Percentiles rank a stretch among this genome's conserved stretches.
phyloP scores from a whole-genome alignment of 2,329 filamentous ascomycete genomes.

The Gaeumannomyces tritici region DNA sequence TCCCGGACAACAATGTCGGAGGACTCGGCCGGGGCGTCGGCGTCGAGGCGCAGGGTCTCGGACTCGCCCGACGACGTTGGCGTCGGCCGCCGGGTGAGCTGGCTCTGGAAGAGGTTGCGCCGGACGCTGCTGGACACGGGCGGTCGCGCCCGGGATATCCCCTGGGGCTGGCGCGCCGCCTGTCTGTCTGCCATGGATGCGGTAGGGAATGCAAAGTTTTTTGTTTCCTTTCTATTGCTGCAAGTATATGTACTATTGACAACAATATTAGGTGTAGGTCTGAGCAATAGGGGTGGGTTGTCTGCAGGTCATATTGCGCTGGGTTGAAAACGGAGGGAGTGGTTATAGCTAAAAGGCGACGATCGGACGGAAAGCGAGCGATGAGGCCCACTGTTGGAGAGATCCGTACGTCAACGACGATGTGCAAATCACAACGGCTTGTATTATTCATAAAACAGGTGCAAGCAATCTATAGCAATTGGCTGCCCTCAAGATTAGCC shows the following conservation, averaged over 20 bases:
- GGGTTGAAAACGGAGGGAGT: no score
- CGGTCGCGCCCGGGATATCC: neutral
- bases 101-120: constrained; percentile 50
- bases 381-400: no score
- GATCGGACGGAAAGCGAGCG: no score
- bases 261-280: no score
- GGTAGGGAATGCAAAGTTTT: neutral
- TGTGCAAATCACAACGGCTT: no score
- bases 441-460: no score
- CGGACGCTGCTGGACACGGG: constrained; percentile 24
- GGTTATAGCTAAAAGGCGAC: no score
- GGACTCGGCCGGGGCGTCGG: constrained; percentile 29
- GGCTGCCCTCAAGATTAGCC: no score
- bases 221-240: neutral
- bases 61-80: constrained; percentile 23
- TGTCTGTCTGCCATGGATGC: constrained; percentile 10
- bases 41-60: constrained; percentile 39
- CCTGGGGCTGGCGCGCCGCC: constrained; percentile 1
- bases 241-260: neutral
- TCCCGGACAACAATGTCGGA: constrained; percentile 54
- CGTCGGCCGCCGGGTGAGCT: constrained; percentile 48
- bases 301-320: no score
- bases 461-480: no score
- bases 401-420: no score
- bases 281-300: no score